A percentile compares a stretch with the other conserved stretches of the same genome.
Conservation (phyloP, 768 basidiomycete species). For the Rhizopogon roseolus region DNA sequence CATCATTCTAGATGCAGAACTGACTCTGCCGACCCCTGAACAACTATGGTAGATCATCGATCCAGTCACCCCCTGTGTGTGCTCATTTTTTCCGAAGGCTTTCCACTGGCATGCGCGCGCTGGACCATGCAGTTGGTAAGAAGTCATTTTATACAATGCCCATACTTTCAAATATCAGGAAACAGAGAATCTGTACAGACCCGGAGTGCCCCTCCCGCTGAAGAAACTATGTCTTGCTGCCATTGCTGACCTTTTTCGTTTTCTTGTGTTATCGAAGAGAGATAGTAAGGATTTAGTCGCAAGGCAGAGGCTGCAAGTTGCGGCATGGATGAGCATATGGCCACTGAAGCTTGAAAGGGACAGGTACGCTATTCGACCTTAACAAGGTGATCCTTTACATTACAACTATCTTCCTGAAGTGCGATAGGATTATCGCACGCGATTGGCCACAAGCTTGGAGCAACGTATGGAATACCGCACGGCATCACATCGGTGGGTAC, state of each 20-base stretch:
- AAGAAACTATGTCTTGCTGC: slow-evolving; percentile 65
- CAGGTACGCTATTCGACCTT: slow-evolving; percentile 29
- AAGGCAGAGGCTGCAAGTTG: slow-evolving; percentile 67
- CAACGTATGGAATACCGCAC: slow-evolving; percentile 71
- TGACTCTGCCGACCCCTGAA: slow-evolving; percentile 70
- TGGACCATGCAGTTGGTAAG: slow-evolving; percentile 76
- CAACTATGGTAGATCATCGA: slow-evolving; percentile 53
- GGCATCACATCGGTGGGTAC: slow-evolving; percentile 73
- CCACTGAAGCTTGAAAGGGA: slow-evolving; percentile 54
- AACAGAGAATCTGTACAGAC: slow-evolving; percentile 55
- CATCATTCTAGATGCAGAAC: slow-evolving; percentile 72
- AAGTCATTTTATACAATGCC: neutral
- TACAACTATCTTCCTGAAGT: slow-evolving; percentile 25
- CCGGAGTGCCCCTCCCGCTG: slow-evolving; percentile 48
- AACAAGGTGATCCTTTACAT: neutral
- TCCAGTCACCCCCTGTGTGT: slow-evolving; percentile 5
- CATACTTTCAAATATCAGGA: neutral
- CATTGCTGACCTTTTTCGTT: slow-evolving; percentile 67
- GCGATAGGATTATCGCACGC: slow-evolving; percentile 73
- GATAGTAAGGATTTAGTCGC: slow-evolving; percentile 50
- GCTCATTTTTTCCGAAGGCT: slow-evolving; percentile 40
- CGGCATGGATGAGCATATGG: slow-evolving; percentile 81
- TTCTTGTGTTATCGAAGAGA: slow-evolving; percentile 60
- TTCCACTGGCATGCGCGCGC: slow-evolving; percentile 72
- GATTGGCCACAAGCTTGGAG: slow-evolving; percentile 71